These are phyloP conservation scores for Vanilla planifolia DNA, from an alignment of 106 monocot species.

Conservation along the genomic window DNA sequence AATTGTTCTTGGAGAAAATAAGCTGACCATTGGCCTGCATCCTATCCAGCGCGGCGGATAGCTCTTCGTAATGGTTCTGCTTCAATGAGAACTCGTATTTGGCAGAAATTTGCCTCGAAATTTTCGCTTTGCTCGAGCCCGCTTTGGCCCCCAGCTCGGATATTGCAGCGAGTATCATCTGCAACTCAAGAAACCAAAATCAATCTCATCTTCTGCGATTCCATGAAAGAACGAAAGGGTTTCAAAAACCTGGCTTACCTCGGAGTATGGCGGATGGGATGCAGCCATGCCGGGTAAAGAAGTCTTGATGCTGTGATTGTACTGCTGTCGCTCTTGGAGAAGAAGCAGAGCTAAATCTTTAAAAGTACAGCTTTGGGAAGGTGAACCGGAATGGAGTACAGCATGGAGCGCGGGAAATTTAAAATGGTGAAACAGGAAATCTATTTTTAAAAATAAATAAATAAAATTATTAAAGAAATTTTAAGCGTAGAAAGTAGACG, in stretches of 20 bases:
- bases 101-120: slow-evolving; percentile 61
- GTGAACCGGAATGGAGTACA: too few species aligned
- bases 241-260: not conserved
- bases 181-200: not conserved
- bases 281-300: too few species aligned
- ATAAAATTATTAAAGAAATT: too few species aligned
- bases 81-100: slow-evolving; percentile 45
- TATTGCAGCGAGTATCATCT: slow-evolving; percentile 80
- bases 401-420: too few species aligned
- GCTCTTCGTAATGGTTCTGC: slow-evolving; percentile 20
- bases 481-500: too few species aligned
- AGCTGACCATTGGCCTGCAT: slow-evolving; percentile 43
- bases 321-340: too few species aligned
- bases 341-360: too few species aligned
- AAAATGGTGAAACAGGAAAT: too few species aligned
- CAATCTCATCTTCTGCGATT: not conserved
- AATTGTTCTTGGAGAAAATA: slow-evolving; percentile 36
- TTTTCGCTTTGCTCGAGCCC: slow-evolving; percentile 67
- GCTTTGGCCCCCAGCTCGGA: slow-evolving; percentile 37
- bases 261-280: not conserved
- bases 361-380: too few species aligned
- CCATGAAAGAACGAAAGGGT: too few species aligned
- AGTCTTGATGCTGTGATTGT: too few species aligned
- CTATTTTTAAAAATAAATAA: too few species aligned
- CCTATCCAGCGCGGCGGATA: slow-evolving; percentile 34